Evolutionary conservation across 2,329 filamentous ascomycete species (phyloP).

Genomic region (Xylaria sp.): DNA sequence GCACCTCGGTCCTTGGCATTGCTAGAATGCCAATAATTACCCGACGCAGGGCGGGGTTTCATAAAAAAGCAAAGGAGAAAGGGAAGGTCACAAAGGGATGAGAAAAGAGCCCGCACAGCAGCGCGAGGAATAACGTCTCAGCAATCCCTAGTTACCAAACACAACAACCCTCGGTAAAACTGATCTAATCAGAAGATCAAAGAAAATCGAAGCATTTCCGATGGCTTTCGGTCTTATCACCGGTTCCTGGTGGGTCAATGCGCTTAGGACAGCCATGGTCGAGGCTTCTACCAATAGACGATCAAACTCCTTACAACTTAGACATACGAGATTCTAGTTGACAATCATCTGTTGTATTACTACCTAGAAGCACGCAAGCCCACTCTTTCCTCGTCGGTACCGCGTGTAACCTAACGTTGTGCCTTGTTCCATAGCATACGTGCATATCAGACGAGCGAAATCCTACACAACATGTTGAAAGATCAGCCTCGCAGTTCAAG

Average conservation of each 20-base stretch:
- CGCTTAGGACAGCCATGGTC: slow-evolving; percentile 1
- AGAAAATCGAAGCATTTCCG: background rate
- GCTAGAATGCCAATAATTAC: slow-evolving; percentile 25
- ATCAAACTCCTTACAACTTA: slow-evolving; percentile 26
- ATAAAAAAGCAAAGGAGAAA: background rate
- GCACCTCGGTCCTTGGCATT: slow-evolving; percentile 25
- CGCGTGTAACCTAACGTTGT: slow-evolving; percentile 2
- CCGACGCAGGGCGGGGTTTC: background rate
- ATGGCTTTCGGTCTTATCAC: background rate
- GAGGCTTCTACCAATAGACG: slow-evolving; percentile 6
- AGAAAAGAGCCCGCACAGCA: background rate
- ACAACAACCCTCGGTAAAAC: background rate
- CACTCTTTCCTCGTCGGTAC: background rate
- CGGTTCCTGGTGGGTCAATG: slow-evolving; percentile 1
- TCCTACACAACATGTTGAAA: background rate
- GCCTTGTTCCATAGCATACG: background rate
- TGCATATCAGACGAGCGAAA: background rate
- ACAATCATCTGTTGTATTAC: background rate
- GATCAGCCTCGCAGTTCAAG: background rate
- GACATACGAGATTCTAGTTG: background rate
- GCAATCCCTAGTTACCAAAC: slow-evolving; percentile 5
- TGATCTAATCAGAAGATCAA: slow-evolving; percentile 8
- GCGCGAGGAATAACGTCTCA: slow-evolving; percentile 25
- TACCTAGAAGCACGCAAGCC: slow-evolving; percentile 3
- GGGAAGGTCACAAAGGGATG: background rate